Conservation (phyloP, 139 green algal species). For the Choricystis sp. region DNA sequence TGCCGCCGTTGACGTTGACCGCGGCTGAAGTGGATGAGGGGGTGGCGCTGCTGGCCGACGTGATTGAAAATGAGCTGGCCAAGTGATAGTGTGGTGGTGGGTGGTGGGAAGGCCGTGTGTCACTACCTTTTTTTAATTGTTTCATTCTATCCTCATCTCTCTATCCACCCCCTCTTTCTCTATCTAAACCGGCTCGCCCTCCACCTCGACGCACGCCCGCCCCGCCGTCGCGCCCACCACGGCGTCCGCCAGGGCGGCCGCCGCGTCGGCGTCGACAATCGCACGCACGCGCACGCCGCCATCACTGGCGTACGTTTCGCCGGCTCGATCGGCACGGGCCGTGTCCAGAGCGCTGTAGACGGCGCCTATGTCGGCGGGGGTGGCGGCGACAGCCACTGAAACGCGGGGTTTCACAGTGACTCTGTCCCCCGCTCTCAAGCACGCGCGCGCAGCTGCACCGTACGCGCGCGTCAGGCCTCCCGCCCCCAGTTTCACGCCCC, state of each 20-base stretch:
- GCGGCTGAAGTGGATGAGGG: constrained; percentile 37
- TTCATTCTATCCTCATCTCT: not conserved
- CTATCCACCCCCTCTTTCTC: not conserved
- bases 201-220: not conserved
- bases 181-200: not conserved
- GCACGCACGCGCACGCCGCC: not conserved
- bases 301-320: not conserved
- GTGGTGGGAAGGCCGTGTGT: not conserved
- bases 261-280: not conserved
- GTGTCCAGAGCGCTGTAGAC: not conserved
- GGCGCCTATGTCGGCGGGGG: not conserved
- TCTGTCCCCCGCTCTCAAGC: constrained; percentile 24
- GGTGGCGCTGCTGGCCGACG: not conserved
- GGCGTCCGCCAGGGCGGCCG: not conserved
- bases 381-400: not conserved
- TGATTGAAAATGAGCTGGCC: not conserved
- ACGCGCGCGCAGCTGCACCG: constrained; percentile 50
- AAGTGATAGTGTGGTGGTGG: not conserved
- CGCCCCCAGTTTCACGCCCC: constrained; percentile 69
- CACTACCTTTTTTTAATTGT: not conserved
- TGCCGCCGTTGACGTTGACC: constrained; percentile 80
- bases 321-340: not conserved
- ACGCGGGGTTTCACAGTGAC: constrained; percentile 19
- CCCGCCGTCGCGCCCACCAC: not conserved
- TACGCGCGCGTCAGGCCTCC: constrained; percentile 70